Evolutionary conservation across 805 yeast genomes (phyloP).

Genomic region (Candida easanensis): DNA sequence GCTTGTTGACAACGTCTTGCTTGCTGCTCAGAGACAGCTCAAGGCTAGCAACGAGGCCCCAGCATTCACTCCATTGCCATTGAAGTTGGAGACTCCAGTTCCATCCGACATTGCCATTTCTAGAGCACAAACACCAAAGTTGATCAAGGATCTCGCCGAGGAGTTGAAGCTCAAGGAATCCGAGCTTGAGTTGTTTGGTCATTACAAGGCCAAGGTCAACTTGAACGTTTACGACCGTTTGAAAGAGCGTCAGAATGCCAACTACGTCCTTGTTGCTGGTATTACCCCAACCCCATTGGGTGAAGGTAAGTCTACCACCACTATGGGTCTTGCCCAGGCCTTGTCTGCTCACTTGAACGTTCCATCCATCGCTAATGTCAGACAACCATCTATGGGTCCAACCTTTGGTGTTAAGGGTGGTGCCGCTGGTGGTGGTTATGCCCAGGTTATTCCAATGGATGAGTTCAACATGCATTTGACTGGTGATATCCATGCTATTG

Average conservation of each 20-base stretch:
- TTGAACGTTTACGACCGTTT: constrained; percentile 62
- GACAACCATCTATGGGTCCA: constrained; percentile 90
- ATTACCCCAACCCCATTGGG: constrained; percentile 86
- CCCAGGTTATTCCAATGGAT: constrained; percentile 87
- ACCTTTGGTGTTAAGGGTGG: constrained; percentile 88
- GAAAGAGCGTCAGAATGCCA: constrained; percentile 58
- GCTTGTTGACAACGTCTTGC: constrained; percentile 67
- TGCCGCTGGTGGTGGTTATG: constrained; percentile 89
- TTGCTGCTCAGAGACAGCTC: constrained; percentile 56
- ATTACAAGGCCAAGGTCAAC: constrained; percentile 74
- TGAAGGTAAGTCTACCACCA: constrained; percentile 83
- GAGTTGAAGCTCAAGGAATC: constrained; percentile 66
- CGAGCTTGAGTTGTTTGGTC: constrained; percentile 74
- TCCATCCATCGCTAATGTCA: constrained; percentile 74
- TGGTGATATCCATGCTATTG: constrained; percentile 83
- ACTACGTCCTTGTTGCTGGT: constrained; percentile 76
- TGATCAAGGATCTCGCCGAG: constrained; percentile 61
- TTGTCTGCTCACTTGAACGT: constrained; percentile 70
- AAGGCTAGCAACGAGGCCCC: constrained; percentile 25
- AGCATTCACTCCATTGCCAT: constrained; percentile 48
- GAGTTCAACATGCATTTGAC: constrained; percentile 84
- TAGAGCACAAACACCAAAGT: constrained; percentile 69
- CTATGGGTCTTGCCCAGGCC: constrained; percentile 80
- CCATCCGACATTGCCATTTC: constrained; percentile 82
- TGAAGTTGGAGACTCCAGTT: constrained; percentile 60